These are phyloP conservation scores for Lachancea meyersii DNA, from an alignment of 805 yeast genomes.

Conservation along the genomic window DNA sequence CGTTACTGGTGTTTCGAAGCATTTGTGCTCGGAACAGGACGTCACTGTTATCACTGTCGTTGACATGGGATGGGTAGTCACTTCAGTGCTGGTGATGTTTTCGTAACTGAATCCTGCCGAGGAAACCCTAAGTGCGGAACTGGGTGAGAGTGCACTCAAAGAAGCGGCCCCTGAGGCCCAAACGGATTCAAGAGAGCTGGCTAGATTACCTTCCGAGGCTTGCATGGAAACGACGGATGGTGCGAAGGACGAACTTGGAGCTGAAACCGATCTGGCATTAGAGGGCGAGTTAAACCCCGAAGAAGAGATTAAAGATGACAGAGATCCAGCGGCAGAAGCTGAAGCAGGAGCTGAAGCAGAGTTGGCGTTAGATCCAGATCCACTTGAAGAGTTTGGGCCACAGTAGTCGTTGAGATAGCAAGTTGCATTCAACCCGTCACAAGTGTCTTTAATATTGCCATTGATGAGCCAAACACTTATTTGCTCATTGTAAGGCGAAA, in stretches of 20 bases:
- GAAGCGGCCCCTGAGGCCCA: neutral
- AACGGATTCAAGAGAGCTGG: neutral
- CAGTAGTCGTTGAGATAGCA: neutral
- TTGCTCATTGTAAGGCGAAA: neutral
- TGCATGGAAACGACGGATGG: neutral
- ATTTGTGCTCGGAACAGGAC: slow-evolving; percentile 6
- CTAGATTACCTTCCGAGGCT: neutral
- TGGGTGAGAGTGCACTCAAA: neutral
- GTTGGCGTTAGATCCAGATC: neutral
- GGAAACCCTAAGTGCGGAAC: neutral
- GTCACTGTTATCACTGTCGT: slow-evolving; percentile 9
- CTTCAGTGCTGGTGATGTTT: neutral
- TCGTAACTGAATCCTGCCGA: neutral
- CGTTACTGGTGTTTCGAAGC: slow-evolving; percentile 7
- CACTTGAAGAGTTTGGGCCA: neutral
- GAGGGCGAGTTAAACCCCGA: neutral
- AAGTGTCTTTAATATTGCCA: neutral
- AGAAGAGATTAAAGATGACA: neutral
- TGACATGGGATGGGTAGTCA: neutral
- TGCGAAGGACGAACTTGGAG: neutral
- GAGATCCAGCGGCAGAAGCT: neutral
- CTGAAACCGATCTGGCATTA: neutral
- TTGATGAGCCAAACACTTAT: neutral
- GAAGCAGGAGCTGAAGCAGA: neutral
- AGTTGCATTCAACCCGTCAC: neutral